Conservation (phyloP, 345 rosid genomes). For the Acer yangbiense region DNA sequence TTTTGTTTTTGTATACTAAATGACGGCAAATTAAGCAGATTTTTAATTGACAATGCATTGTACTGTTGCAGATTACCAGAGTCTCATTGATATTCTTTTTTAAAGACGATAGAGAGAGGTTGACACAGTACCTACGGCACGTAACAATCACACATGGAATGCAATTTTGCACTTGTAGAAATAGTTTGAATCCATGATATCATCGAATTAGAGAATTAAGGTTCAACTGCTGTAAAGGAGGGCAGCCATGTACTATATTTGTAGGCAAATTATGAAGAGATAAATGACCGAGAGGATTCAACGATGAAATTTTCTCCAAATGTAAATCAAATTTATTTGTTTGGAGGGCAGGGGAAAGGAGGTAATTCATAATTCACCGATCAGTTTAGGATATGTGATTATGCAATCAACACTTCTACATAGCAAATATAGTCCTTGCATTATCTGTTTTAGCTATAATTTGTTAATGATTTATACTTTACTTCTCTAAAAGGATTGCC, state of each 20-base stretch:
- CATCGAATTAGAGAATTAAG: slow-evolving; percentile 15
- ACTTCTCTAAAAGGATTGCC: neutral
- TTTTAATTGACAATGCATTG: neutral
- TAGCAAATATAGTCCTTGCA: neutral
- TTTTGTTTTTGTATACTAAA: neutral
- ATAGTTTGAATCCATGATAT: slow-evolving; percentile 8
- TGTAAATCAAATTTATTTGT: neutral
- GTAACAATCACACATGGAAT: neutral
- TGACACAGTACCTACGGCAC: neutral
- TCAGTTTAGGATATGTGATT: neutral
- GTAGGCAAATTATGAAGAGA: slow-evolving; percentile 6
- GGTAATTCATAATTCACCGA: neutral
- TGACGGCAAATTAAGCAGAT: neutral
- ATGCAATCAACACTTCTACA: neutral
- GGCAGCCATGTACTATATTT: slow-evolving; percentile 11
- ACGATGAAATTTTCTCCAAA: neutral
- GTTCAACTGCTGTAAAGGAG: slow-evolving; percentile 4
- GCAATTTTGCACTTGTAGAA: slow-evolving; percentile 7
- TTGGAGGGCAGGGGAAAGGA: neutral
- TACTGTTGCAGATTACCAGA: slow-evolving; percentile 75
- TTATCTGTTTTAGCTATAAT: neutral
- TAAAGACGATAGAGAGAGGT: neutral
- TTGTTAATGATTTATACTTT: too few relatives aligned
- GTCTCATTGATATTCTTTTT: slow-evolving; percentile 56
- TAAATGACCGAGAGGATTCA: slow-evolving; percentile 11